Evolutionary conservation across 2,329 filamentous ascomycete species (phyloP).

Genomic region (Epichloe brachyelytri): DNA sequence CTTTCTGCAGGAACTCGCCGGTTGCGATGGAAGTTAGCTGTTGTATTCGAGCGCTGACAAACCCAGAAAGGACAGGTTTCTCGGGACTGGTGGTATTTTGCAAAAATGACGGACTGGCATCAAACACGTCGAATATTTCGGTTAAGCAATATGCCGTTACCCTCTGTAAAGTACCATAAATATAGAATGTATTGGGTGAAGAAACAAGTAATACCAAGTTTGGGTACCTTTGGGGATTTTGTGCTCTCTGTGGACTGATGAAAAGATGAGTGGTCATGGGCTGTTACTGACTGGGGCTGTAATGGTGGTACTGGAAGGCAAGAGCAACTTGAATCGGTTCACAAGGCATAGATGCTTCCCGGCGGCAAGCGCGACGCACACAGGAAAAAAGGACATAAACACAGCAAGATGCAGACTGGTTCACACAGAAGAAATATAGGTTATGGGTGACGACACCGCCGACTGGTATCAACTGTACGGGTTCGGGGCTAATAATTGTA

Average conservation of each 20-base stretch:
- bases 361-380: conserved; percentile 1
- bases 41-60: conserved; percentile 18
- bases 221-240: neutral
- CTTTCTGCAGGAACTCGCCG: conserved; percentile 2
- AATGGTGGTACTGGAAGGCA: neutral
- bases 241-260: neutral
- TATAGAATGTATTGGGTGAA: neutral
- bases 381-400: neutral
- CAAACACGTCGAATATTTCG: conserved; percentile 3
- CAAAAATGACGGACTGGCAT: conserved; percentile 2
- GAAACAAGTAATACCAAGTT: neutral
- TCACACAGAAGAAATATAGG: conserved; percentile 3
- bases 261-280: neutral
- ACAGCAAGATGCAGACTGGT: neutral
- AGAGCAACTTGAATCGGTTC: neutral
- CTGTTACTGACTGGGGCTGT: neutral
- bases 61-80: conserved; percentile 12
- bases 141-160: conserved; percentile 9
- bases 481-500: conserved; percentile 22
- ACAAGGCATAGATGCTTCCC: neutral
- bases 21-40: conserved; percentile 14
- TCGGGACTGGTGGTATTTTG: conserved; percentile 5
- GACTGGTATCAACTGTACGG: conserved; percentile 24
- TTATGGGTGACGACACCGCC: conserved; percentile 12
- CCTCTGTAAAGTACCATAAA: neutral